phyloP scores from a whole-genome alignment of 2,329 filamentous ascomycete genomes.

The Alternaria gaisen region DNA sequence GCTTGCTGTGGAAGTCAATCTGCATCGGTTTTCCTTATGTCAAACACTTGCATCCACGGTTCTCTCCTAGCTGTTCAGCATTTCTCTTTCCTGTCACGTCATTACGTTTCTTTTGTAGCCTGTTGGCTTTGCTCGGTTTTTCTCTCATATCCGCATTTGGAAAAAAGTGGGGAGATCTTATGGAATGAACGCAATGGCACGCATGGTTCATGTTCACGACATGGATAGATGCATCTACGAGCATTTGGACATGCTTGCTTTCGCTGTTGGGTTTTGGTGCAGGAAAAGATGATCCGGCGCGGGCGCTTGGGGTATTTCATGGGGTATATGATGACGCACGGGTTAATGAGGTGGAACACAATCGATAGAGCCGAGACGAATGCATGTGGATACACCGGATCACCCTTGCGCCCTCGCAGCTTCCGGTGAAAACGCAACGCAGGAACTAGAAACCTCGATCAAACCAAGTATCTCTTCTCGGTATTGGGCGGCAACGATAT shows the following conservation, averaged over 20 bases:
- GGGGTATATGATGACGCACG: constrained; percentile 39
- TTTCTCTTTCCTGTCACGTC: constrained; percentile 13
- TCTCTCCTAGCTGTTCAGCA: constrained; percentile 7
- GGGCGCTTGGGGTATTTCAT: constrained; percentile 39
- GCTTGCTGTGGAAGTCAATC: constrained; percentile 20
- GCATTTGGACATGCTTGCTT: constrained; percentile 35
- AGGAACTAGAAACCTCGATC: constrained; percentile 19
- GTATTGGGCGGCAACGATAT: constrained; percentile 34
- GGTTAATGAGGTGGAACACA: constrained; percentile 28
- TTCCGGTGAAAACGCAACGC: constrained; percentile 27
- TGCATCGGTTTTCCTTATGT: constrained; percentile 23
- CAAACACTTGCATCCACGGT: constrained; percentile 14
- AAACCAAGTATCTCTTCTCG: constrained; percentile 11
- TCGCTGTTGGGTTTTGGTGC: constrained; percentile 37
- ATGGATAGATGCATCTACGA: constrained; percentile 18
- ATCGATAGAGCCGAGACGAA: constrained; percentile 23
- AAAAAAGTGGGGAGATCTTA: constrained; percentile 18
- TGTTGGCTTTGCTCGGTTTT: constrained; percentile 22
- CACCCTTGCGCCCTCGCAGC: constrained; percentile 19
- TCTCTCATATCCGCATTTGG: constrained; percentile 30
- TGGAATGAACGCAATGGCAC: constrained; percentile 20
- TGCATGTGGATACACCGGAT: constrained; percentile 32
- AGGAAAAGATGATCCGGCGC: constrained; percentile 35
- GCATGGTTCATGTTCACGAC: constrained; percentile 16
- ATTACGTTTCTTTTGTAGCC: constrained; percentile 28